These are phyloP conservation scores for Bromus sterilis DNA, from an alignment of 176 grass and related monocot species.

Conservation along the genomic window DNA sequence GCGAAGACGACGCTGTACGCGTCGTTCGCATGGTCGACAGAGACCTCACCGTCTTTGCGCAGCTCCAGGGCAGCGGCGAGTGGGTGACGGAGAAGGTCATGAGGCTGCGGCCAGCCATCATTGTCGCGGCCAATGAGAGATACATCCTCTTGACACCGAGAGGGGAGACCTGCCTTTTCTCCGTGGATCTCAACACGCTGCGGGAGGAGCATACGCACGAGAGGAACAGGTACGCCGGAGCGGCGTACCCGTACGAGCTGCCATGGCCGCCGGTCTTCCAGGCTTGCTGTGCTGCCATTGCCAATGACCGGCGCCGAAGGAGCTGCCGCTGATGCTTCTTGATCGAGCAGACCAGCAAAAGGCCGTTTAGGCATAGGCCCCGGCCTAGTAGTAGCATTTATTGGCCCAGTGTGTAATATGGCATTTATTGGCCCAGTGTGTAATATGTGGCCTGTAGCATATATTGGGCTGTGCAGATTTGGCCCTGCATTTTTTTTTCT, in stretches of 20 bases:
- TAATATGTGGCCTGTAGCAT: too few species aligned
- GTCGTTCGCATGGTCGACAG: not conserved
- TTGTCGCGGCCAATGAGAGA: not conserved
- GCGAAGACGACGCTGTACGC: not conserved
- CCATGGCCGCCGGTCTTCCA: constrained; percentile 5
- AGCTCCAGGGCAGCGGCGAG: not conserved
- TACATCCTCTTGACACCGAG: constrained; percentile 1
- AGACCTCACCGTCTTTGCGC: not conserved
- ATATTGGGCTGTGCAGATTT: too few species aligned
- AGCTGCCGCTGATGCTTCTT: not conserved
- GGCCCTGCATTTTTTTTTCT: too few species aligned
- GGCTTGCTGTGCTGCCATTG: not conserved
- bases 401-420: too few species aligned
- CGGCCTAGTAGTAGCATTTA: too few species aligned
- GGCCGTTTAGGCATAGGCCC: too few species aligned
- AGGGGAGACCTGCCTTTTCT: constrained; percentile 14
- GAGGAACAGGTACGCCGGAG: not conserved
- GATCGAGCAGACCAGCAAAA: too few species aligned
- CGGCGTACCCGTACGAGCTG: not conserved
- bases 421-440: too few species aligned
- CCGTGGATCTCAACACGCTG: constrained; percentile 3
- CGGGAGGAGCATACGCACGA: not conserved
- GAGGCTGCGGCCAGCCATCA: not conserved
- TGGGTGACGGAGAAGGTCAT: constrained; percentile 4
- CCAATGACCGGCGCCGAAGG: not conserved